These are phyloP conservation scores for Xylaria sp. DNA, from an alignment of 2,329 filamentous ascomycete genomes.

Conservation along the genomic window DNA sequence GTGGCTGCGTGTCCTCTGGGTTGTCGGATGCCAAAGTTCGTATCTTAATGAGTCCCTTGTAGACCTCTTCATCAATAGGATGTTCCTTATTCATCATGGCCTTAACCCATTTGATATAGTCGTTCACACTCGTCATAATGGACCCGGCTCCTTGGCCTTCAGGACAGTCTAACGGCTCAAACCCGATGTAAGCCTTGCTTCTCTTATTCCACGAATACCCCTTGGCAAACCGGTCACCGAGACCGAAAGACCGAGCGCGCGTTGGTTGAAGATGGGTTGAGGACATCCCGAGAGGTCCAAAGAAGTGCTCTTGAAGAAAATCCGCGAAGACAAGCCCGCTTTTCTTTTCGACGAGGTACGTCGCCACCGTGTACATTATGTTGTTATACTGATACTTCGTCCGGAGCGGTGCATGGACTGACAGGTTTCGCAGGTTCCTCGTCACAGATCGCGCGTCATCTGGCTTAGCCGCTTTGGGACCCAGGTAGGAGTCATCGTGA, in stretches of 20 bases:
- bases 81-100: conserved; percentile 38
- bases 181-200: conserved; percentile 19
- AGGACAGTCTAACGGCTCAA: conserved; percentile 25
- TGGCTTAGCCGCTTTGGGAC: conserved; percentile 27
- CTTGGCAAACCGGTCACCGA: conserved; percentile 38
- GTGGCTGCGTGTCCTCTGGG: conserved; percentile 13
- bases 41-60: conserved; percentile 38
- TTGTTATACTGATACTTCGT: conserved; percentile 41
- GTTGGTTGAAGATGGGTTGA: conserved; percentile 42
- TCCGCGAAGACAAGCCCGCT: conserved; percentile 37
- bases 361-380: conserved; percentile 44
- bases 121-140: conserved; percentile 43
- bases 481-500: conserved; percentile 40
- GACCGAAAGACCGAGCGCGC: conserved; percentile 29
- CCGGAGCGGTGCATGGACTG: conserved; percentile 37
- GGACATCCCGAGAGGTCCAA: conserved; percentile 41
- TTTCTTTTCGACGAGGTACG: conserved; percentile 42
- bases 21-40: conserved; percentile 33
- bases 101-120: conserved; percentile 44
- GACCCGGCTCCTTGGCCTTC: conserved; percentile 44
- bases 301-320: conserved; percentile 43
- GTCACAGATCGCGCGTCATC: conserved; percentile 41
- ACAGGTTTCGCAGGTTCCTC: conserved; percentile 43
- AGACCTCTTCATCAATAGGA: conserved; percentile 42
- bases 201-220: conserved; percentile 38